Evolutionary conservation across 306 rosid genomes (phyloP), one percentile per base, ranked within the genome.

Genomic region (Cucurbita pepo): DNA sequence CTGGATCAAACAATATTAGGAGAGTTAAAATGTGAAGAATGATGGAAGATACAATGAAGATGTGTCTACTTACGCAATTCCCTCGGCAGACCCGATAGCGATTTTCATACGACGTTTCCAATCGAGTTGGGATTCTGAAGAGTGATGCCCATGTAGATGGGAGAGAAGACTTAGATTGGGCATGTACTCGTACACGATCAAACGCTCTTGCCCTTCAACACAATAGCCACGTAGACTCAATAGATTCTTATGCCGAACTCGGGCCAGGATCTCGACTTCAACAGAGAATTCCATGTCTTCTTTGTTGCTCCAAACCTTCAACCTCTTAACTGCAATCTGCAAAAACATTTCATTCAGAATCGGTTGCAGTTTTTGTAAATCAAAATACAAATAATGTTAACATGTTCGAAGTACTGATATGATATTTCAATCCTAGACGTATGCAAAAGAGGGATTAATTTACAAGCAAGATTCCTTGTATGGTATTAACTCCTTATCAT

Each of bases 161-260:
- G 99, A 94, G 67, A 85, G 90, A 19, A 94, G 74, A 88, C 99
- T 94, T 86, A 94, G 80, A 77, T 94, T 94, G 4, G 92, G 96
- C 97, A 91, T 87, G 75, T 91, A 94, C 74, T 94, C 97, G 44
- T 94, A 94, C 40, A 91, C 87, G 19, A 91, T 91, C 75, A 94
- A 82, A 58, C 99, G 96, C 83, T 94, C 99, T 73, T 94, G 96
- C 41, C 97, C 99, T 83, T 94, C 99, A 21, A 95, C 97, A 75
- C 99, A 94, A 79, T 94, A 94, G 56, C 99, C 99, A 40, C 97
- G 97, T 61, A 91, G 85, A 77, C 85, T 94, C 47, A 94, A 91
- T 82, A 94, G 89, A 81, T 94, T 94, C 90, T 91, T 91, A 89
- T 94, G 99, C 40, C 87, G 85, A 48, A 94, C 97, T 89, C 99